A percentile compares a stretch with the other conserved stretches of the same genome.
phyloP scores from a whole-genome alignment of 768 basidiomycete genomes.

The Fibroporia radiculosa region DNA sequence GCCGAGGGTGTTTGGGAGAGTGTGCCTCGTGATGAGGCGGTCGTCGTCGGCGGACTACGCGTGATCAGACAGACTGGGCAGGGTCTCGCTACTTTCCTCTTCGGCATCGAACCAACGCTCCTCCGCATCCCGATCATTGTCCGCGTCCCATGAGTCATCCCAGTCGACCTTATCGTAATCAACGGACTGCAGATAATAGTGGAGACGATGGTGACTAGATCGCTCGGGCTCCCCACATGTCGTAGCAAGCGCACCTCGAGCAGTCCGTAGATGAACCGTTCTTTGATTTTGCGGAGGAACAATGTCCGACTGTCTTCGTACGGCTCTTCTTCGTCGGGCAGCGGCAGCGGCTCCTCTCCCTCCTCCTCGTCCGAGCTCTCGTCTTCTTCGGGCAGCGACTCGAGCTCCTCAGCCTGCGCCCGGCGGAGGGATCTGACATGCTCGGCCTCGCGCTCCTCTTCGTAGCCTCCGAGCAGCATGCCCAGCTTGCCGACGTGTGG shows the following conservation, averaged over 20 bases:
- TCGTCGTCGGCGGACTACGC: neutral
- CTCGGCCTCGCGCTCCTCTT: conserved; percentile 72
- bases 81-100: conserved; percentile 25
- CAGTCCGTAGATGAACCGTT: conserved; percentile 69
- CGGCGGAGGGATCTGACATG: conserved; percentile 41
- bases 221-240: neutral
- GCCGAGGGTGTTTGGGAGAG: too few relatives aligned
- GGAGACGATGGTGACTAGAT: conserved; percentile 3
- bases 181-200: conserved; percentile 40
- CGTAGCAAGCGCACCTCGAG: conserved; percentile 48
- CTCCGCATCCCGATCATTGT: conserved; percentile 52
- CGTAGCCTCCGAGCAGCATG: conserved; percentile 57
- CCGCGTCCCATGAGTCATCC: conserved; percentile 59
- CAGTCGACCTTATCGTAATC: conserved; percentile 72
- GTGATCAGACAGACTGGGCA: conserved; percentile 1
- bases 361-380: conserved; percentile 50
- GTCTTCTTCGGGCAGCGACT: conserved; percentile 60
- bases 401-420: conserved; percentile 31
- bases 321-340: conserved; percentile 33
- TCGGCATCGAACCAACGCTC: conserved; percentile 73
- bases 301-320: conserved; percentile 37
- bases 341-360: conserved; percentile 46
- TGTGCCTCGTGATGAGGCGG: neutral
- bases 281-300: conserved; percentile 58
- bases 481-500: conserved; percentile 68